Evolutionary conservation across 1,139 yeast genomes (phyloP), one percentile per base, ranked within the genome.

Genomic region (Candida albicans): DNA sequence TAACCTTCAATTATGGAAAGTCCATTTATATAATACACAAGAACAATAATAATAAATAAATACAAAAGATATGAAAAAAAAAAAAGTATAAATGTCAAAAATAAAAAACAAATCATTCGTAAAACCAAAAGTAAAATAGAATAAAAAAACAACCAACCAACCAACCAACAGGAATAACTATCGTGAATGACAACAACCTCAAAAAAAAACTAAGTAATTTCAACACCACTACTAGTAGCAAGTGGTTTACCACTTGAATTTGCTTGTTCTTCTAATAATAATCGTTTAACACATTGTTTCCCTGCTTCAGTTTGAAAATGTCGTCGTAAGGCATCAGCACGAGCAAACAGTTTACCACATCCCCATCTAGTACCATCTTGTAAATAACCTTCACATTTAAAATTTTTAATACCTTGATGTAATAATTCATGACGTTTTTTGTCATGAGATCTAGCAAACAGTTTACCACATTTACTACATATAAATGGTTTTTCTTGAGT

Each of bases 231-330:
- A 33, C 43, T 28, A 42, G 47, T n/a, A 48, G 49, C 12, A 45
- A 47, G 24, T 50, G 48, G 22, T 41, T 48, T 3, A 41, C 42
- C 18, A 42, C 33, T 30, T 33, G 48, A 13, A 45, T 35, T 36
- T 33, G 40, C 46, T 34, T 59, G 64, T 44, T 65, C 91, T 56
- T 87, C 96, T 48, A 83, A 91, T 42, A 84, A 71, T 51, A 88
- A 68, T 9, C 87, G 81, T 43, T 82, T 65, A 12, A 93, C 85
- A 72, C 99, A 93, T 50, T 77, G 82, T 53, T 84, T 81, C 9
- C 99, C 99, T 29, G 91, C 87, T 57, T 90, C 98, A 0, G 98
- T 90, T 57, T 91, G 86, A 66, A 93, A 90, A 67, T 93, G 99
- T 52, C 99, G 73, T 22, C 96, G 83, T 44, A 93, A 67, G 0